Conservation (phyloP, 2,329 filamentous ascomycete species). For the Aspergillus tubingensis region DNA sequence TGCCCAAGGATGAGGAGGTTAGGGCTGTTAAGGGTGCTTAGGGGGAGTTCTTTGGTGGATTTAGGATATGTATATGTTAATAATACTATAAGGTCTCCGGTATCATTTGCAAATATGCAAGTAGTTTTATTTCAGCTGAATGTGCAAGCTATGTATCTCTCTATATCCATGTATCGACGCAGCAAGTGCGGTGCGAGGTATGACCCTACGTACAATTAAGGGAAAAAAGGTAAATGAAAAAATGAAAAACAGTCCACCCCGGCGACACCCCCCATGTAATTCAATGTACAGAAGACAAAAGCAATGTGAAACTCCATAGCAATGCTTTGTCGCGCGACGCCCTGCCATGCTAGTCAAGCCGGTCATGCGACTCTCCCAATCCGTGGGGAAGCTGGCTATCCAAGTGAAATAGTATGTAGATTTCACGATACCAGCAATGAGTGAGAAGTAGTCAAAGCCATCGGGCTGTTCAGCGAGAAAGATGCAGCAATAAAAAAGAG, state of each 20-base stretch:
- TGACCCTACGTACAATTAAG: conserved; percentile 16
- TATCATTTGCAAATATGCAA: conserved; percentile 1
- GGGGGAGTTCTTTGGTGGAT: not conserved
- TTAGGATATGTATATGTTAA: not conserved
- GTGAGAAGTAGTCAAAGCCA: conserved; percentile 2
- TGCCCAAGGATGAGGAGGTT: conserved; percentile 78
- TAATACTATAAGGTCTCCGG: not conserved
- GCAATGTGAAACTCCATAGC: conserved; percentile 26
- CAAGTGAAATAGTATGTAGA: not conserved
- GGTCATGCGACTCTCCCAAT: conserved; percentile 16
- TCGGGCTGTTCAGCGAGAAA: not conserved
- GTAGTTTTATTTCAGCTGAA: not conserved
- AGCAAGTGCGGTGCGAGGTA: not conserved
- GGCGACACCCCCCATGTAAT: conserved; percentile 6
- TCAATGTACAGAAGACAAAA: conserved; percentile 24
- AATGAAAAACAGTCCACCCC: conserved; percentile 3
- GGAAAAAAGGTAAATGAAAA: not conserved
- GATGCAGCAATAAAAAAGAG: conserved; percentile 12
- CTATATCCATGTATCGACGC: conserved; percentile 15
- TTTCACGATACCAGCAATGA: not conserved
- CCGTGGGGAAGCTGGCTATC: conserved; percentile 3
- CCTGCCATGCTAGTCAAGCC: conserved; percentile 36
- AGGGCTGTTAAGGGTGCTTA: conserved; percentile 27
- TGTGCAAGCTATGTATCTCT: conserved; percentile 14
- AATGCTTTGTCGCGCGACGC: conserved; percentile 28